Base-by-base conservation (phyloP, 306 rosid genomes). In the Medicago truncatula region DNA sequence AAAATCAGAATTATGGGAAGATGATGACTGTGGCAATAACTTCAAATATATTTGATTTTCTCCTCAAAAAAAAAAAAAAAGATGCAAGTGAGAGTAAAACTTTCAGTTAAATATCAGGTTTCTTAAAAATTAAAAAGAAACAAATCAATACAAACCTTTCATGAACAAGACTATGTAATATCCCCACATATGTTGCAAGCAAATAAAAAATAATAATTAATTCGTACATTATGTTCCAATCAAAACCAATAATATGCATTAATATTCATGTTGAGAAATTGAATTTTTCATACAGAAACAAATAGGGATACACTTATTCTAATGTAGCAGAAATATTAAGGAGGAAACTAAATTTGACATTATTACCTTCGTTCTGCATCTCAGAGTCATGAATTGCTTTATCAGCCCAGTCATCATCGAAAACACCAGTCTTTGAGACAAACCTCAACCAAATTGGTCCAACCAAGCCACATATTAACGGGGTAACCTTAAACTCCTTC, bases 371-470 rank as follows among this genome's bases (percentile, higher is more conserved):
- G 4, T 60, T 70, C 76, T 76, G 85, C 74, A 43, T 87, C 82
- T 88, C 96, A 67, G 97, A 88, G 50, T 91, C 87, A 2, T 67
- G 76, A 52, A 86, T 69, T n/a, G 76, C 75, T 21, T 82, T 80
- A 65, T 87, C 88, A 71, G 81, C 85, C 96, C 92, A 89, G 12
- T 61, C 90, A 64, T 88, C 91, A 31, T 84, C 89, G 1, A 94
- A 87, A 65, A 94, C 84, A 61, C 81, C 86, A 65, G 97, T 87
- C 47, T 17, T 47, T 40, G 91, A 88, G 68, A 93, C 87, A 71
- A 88, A 86, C 68, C 97, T 86, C 84, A 91, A 75, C 98, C 97
- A 94, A 71, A 91, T 82, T 7, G 90, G 88, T 38, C 87, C 96
- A 57, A 89, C 84, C 82, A 90, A 79, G 13, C 97, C 97, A 82